Percentiles rank a stretch among this genome's conserved stretches.
These are phyloP conservation scores for Boletus tomentosulus DNA, from an alignment of 768 basidiomycete genomes.

Conservation along the genomic window DNA sequence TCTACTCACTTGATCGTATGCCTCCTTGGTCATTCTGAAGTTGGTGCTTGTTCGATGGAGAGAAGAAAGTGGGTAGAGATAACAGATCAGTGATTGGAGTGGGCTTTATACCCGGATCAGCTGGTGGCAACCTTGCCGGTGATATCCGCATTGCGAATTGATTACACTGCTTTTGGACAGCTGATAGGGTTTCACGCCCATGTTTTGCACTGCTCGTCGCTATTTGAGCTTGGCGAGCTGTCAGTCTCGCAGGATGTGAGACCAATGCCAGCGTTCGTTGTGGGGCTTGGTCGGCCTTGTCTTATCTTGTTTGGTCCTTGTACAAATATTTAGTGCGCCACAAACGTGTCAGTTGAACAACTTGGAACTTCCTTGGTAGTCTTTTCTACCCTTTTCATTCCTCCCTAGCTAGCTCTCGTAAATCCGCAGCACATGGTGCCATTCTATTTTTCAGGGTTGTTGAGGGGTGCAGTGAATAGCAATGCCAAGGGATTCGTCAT, in stretches of 20 bases:
- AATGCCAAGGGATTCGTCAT: no score
- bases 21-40: conserved; percentile 15
- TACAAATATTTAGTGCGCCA: no score
- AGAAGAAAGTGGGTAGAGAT: background rate
- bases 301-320: no score
- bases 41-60: background rate
- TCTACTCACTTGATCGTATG: conserved; percentile 18
- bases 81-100: background rate
- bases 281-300: no score
- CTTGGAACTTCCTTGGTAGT: no score
- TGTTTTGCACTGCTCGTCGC: background rate
- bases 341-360: no score
- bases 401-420: background rate
- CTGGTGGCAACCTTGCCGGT: background rate
- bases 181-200: background rate
- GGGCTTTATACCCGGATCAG: background rate
- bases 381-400: no score
- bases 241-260: no score
- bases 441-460: background rate
- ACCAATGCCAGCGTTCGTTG: no score
- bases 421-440: background rate
- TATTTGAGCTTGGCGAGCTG: no score
- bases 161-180: background rate
- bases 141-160: background rate
- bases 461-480: no score